These are phyloP conservation scores for Tulasnella sp. DNA, from an alignment of 768 basidiomycete species.

Conservation along the genomic window DNA sequence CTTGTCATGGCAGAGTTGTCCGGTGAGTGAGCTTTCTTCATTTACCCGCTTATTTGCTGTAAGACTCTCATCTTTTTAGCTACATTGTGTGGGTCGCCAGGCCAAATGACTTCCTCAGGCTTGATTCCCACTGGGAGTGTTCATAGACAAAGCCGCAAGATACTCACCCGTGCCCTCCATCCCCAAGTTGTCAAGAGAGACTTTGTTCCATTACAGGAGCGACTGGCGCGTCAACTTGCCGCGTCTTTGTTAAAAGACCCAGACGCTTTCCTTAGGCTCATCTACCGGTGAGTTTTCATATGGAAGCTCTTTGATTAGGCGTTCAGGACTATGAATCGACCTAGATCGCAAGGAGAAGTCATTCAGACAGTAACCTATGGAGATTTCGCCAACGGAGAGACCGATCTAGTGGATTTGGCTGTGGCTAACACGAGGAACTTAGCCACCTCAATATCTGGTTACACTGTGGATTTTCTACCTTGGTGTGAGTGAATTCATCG, in stretches of 20 bases:
- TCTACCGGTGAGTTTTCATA: conserved; percentile 19
- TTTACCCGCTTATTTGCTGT: too few species aligned
- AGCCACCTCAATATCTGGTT: background rate
- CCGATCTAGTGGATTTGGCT: conserved; percentile 16
- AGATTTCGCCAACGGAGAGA: conserved; percentile 26
- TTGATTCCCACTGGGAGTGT: conserved; percentile 9
- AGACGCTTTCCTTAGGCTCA: background rate
- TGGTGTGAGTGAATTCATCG: conserved; percentile 3
- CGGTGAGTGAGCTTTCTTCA: too few species aligned
- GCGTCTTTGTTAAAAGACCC: conserved; percentile 1
- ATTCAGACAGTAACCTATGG: conserved; percentile 26
- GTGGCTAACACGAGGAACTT: background rate
- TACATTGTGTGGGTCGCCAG: too few species aligned
- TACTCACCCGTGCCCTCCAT: conserved; percentile 4
- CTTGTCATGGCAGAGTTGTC: conserved; percentile 20
- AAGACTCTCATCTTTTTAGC: too few species aligned
- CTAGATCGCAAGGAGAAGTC: conserved; percentile 26
- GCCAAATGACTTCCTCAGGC: too few species aligned
- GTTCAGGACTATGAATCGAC: conserved; percentile 17
- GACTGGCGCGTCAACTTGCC: background rate
- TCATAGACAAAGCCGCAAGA: background rate
- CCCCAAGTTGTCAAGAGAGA: background rate
- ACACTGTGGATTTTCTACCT: conserved; percentile 19
- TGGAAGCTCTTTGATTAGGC: background rate
- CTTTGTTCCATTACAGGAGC: background rate